Base-by-base conservation (phyloP, 2,329 filamentous ascomycete species). In the Alternaria solani region DNA sequence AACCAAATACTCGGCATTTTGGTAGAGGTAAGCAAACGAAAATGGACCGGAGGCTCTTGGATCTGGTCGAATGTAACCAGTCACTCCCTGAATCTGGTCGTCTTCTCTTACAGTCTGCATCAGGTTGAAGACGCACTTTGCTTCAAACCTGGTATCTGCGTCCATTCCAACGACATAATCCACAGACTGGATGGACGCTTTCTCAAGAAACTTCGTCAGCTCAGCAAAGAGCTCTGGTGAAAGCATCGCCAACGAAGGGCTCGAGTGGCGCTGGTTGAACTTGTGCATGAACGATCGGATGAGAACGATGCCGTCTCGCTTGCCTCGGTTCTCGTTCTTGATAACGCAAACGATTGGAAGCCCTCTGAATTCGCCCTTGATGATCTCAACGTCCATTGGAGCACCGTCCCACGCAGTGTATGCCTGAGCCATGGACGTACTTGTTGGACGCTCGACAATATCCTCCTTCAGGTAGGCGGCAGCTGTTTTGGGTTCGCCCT, bases 271-370 rank as follows among this genome's bases (percentile, higher is more conserved):
- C 7, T 55, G 56, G 3, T 55, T 59, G 23, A 55, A 59, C 3
- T 59, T 59, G 36, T 20, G 38, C 34, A 59, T 28, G 12, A 59
- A 59, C 7, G 56, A 43, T n/a, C 51, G 51, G 5, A 48, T 48
- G 3, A 59, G 56, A 5, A 55, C 23, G 32, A 59, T 48, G 5
- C 56, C 56, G 5, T 59, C 56, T 18, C 56, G 51, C 41, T 59
- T 59, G 4, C 56, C 56, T n/a, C 56, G 56, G 16, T 59, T 59
- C 7, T 59, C 43, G 16, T 59, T 55, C 20, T 59, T 59, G 36
- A 59, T 49, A 12, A 59, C 20, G 39, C 51, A 59, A 8, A 59
- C 23, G 43, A 59, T 48, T 20, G 51, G 56, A 2, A 59, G 28
- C 2, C 51, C 56, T 36, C 51, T 42, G 23, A 59, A 59, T 49